Base-by-base conservation (phyloP, 106 monocot species). In the Dactylorhiza incarnata region DNA sequence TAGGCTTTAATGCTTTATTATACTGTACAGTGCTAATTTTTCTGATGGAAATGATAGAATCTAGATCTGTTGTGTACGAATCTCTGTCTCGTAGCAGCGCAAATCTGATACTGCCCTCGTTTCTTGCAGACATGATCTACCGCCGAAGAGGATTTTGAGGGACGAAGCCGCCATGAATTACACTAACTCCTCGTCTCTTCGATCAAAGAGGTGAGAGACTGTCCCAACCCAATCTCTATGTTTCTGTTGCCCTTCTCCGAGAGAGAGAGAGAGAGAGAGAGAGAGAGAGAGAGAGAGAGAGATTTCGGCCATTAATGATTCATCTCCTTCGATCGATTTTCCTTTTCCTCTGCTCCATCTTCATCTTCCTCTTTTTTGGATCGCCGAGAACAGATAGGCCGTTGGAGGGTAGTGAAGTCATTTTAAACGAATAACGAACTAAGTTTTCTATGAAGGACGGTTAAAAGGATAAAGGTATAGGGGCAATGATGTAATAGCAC, bases 161-260 rank as follows among this genome's bases (percentile, higher is more conserved):
- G 45, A 45, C 26, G 69, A 45, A 45, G 15, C 45, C 69, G n/a
- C 69, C 5, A 45, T 45, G 43, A 45, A 17, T 29, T 29, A 29
- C 17, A 45, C 6, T 45, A 16, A 43, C 17, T n/a, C 45, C 6
- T 45, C 45, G 15, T 69, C 17, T 8, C 20, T 69, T 45, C 17
- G 3, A 17, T 45, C 46, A 45, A 45, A 45, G 45, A 69, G 69
- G 69, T 69, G 45, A 69, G 43, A 17, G 29, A 7, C 16, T 10
- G 3, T 10, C 14, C 51, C 0, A 52, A 52, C 69, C 69, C 4
- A 46, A 45, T 45, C 69, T 69, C 45, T 29, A 29, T 65, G 65
- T 65, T 65, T 65, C 65, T 29, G 65, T 53, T 53, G 22, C 11
- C 26, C 65, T 62, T 61, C 61, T 63, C 63, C 7, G 12, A 63